These are phyloP conservation scores for Orbilia blumenaviensis DNA, from an alignment of 2,329 filamentous ascomycete genomes.

Conservation along the genomic window DNA sequence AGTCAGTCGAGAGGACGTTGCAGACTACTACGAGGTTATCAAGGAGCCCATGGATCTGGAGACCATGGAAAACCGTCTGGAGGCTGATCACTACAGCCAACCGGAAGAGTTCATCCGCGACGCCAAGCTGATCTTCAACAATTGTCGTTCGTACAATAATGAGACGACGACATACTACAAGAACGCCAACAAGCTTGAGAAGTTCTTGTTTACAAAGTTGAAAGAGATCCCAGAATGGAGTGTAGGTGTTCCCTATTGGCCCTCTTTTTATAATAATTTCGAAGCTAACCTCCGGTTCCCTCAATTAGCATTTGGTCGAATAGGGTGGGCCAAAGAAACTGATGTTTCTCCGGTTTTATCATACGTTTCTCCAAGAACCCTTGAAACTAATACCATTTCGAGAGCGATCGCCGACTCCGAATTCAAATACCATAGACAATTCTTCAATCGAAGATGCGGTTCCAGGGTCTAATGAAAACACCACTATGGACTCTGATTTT, in stretches of 20 bases:
- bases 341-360: conserved; percentile 10
- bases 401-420: too few relatives aligned
- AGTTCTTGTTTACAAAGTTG: conserved; percentile 60
- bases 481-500: too few relatives aligned
- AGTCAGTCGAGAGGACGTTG: conserved; percentile 93
- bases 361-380: too few relatives aligned
- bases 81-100: conserved; percentile 87
- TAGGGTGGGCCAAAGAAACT: conserved; percentile 20
- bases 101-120: conserved; percentile 94
- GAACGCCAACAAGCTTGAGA: conserved; percentile 85
- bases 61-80: conserved; percentile 95
- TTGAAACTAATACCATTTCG: too few relatives aligned
- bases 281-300: conserved; percentile 10
- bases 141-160: conserved; percentile 95
- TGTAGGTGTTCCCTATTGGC: conserved; percentile 52
- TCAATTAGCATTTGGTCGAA: conserved; percentile 40
- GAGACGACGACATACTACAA: conserved; percentile 95
- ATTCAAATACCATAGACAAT: too few relatives aligned
- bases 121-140: conserved; percentile 87
- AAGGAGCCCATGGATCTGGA: conserved; percentile 84
- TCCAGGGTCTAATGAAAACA: too few relatives aligned
- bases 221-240: conserved; percentile 59
- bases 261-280: neutral
- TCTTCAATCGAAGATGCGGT: too few relatives aligned
- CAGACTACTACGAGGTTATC: conserved; percentile 99